Conservation (phyloP, 768 basidiomycete genomes). For the Lentinula sp. region DNA sequence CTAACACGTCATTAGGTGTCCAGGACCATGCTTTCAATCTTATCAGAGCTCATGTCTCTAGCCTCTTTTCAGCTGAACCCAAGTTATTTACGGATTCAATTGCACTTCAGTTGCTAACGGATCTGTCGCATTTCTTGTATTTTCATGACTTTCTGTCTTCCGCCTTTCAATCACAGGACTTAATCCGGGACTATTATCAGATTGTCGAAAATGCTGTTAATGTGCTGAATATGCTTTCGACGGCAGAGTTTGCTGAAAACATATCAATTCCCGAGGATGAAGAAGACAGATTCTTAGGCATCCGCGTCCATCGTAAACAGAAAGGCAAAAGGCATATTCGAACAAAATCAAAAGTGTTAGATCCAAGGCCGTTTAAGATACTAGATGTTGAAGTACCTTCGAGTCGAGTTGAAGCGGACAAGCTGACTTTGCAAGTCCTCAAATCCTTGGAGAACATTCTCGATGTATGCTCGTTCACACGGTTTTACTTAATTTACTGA, state of each 20-base stretch:
- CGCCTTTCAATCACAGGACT: neutral
- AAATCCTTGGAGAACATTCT: neutral
- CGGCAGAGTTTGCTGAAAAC: neutral
- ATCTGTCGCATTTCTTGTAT: slow-evolving; percentile 1
- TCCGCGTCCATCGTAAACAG: neutral
- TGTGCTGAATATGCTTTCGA: neutral
- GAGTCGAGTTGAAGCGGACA: neutral
- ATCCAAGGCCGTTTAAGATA: neutral
- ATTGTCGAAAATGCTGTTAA: neutral
- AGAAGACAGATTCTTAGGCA: neutral
- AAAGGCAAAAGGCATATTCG: neutral
- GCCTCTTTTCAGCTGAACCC: neutral
- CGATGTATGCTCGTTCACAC: neutral
- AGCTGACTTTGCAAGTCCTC: neutral
- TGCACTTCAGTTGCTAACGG: neutral
- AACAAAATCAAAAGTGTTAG: neutral
- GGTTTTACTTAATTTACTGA: neutral
- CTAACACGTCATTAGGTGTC: neutral
- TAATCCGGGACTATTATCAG: neutral
- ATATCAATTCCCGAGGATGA: neutral
- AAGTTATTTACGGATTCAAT: neutral
- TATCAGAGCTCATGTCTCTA: neutral
- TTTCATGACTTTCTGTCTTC: neutral
- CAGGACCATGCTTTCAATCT: neutral
- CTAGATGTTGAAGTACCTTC: neutral